Conservation (phyloP, 345 rosid genomes). For the Gossypium rotundifolium region DNA sequence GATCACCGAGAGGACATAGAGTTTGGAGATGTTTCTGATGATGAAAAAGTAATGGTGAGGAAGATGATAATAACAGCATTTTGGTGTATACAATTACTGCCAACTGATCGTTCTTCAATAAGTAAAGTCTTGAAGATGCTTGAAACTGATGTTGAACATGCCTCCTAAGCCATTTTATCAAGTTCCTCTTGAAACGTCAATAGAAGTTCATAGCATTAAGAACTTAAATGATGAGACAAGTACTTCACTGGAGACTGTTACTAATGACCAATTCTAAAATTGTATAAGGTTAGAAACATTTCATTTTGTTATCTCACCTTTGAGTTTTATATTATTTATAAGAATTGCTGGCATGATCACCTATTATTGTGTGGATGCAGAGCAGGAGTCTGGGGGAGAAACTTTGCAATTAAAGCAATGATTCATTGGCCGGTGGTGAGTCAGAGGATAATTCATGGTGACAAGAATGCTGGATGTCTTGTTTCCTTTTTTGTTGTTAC, state of each 20-base stretch:
- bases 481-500: too few species aligned
- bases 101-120: neutral
- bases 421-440: too few species aligned
- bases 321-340: too few species aligned
- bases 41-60: neutral
- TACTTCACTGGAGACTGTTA: neutral
- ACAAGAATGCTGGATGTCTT: too few species aligned
- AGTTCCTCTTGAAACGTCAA: neutral
- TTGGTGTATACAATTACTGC: neutral
- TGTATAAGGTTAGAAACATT: too few species aligned
- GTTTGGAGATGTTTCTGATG: neutral
- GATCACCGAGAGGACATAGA: neutral
- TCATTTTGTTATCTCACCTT: too few species aligned
- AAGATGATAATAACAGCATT: neutral
- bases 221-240: neutral
- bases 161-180: slow-evolving; percentile 1
- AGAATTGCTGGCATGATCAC: too few species aligned
- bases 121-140: neutral
- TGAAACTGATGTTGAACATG: neutral
- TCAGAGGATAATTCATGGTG: too few species aligned
- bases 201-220: neutral
- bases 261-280: too few species aligned
- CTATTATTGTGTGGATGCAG: too few species aligned
- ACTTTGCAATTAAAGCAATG: too few species aligned
- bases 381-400: too few species aligned